Percentiles rank a stretch among this genome's conserved stretches.
These are phyloP conservation scores for Xylariaceae sp. DNA, from an alignment of 2,329 filamentous ascomycete genomes.

Conservation along the genomic window DNA sequence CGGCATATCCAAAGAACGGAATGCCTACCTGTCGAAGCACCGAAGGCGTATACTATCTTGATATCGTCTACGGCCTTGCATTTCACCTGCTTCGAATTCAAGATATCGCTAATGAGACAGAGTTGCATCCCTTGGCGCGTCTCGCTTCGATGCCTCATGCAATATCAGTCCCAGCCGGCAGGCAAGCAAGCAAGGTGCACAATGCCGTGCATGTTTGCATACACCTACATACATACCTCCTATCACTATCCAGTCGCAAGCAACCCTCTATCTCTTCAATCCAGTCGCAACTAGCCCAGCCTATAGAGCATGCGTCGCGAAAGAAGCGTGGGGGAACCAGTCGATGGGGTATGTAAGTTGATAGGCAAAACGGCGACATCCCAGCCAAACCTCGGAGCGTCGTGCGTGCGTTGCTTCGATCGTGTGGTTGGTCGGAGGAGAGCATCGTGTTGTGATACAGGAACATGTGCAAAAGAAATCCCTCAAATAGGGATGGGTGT, in stretches of 20 bases:
- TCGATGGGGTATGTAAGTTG: not conserved
- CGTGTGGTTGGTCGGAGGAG: not conserved
- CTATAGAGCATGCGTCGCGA: not conserved
- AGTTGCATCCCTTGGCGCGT: not conserved
- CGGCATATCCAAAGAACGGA: no score
- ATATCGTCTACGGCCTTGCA: no score
- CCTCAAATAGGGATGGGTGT: slow-evolving; percentile 5
- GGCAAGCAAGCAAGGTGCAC: not conserved
- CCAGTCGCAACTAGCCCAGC: not conserved
- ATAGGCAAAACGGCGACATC: no score
- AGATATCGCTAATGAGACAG: no score
- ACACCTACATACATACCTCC: not conserved
- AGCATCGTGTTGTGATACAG: not conserved
- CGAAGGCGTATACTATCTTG: no score
- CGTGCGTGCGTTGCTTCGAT: not conserved
- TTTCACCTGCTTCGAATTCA: no score
- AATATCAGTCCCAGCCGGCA: not conserved
- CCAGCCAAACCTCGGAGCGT: not conserved
- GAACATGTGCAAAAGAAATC: slow-evolving; percentile 10
- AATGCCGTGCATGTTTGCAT: not conserved
- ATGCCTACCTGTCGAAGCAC: no score
- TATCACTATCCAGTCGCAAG: not conserved
- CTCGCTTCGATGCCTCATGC: not conserved
- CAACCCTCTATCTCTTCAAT: not conserved
- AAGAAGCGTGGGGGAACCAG: not conserved